A percentile compares a stretch with the other conserved stretches of the same genome.
Conservation (phyloP, 257 asterid genomes). For the Fraxinus cuspidata region DNA sequence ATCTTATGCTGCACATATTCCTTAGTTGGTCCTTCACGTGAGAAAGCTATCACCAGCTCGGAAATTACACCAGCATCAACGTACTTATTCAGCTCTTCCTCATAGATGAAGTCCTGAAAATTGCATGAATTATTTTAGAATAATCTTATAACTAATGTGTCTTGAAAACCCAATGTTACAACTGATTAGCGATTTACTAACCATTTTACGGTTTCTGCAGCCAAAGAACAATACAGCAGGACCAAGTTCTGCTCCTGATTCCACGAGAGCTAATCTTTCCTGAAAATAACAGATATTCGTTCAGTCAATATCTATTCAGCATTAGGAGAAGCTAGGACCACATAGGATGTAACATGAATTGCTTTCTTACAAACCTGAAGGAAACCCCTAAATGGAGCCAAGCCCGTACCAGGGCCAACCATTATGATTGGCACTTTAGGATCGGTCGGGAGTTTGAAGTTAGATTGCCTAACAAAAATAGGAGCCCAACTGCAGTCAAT, state of each 20-base stretch:
- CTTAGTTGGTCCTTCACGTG: constrained; percentile 87
- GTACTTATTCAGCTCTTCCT: constrained; percentile 74
- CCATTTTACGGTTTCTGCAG: constrained; percentile 91
- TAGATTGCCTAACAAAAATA: constrained; percentile 50
- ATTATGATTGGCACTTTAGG: constrained; percentile 49
- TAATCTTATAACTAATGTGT: constrained; percentile 2
- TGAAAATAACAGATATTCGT: constrained; percentile 35
- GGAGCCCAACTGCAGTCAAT: constrained; percentile 48
- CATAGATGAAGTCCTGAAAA: constrained; percentile 84
- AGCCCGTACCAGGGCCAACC: constrained; percentile 69
- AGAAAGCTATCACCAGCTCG: constrained; percentile 89
- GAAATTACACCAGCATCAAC: constrained; percentile 74
- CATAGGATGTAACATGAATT: neutral
- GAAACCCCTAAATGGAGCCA: constrained; percentile 67
- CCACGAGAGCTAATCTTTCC: constrained; percentile 93
- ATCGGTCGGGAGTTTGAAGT: constrained; percentile 55
- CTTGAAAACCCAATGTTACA: neutral
- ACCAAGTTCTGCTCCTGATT: constrained; percentile 86
- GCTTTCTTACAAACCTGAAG: constrained; percentile 45
- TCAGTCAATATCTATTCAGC: neutral
- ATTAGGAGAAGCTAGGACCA: neutral
- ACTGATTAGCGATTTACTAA: constrained; percentile 31
- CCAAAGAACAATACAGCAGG: constrained; percentile 88
- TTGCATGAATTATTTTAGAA: constrained; percentile 17
- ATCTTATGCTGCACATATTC: constrained; percentile 97